Evolutionary conservation across 2,329 filamentous ascomycete species (phyloP).

Genomic region (Gliomastix tumulicola): DNA sequence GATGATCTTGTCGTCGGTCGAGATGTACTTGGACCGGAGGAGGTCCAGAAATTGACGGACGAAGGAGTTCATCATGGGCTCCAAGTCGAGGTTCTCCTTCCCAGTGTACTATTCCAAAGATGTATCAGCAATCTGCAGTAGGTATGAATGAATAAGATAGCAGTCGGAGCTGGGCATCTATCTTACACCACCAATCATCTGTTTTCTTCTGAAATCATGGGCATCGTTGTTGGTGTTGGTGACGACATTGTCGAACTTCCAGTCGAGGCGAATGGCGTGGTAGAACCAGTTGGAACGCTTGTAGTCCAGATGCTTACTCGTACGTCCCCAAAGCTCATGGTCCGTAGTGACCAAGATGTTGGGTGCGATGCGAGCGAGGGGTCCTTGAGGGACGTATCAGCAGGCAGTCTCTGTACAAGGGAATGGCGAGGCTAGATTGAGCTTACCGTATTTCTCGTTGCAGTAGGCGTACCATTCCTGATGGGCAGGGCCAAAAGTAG

Average conservation of each 20-base stretch:
- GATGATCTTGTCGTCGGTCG: slow-evolving; percentile 21
- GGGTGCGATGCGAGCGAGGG: slow-evolving; percentile 30
- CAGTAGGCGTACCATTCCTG: no score
- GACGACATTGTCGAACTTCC: slow-evolving; percentile 44
- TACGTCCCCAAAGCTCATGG: slow-evolving; percentile 35
- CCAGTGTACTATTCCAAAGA: slow-evolving; percentile 52
- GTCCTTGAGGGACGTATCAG: no score
- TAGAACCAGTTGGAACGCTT: slow-evolving; percentile 34
- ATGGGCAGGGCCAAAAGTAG: no score
- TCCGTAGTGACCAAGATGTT: slow-evolving; percentile 41
- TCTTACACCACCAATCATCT: slow-evolving; percentile 43
- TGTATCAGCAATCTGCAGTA: no score
- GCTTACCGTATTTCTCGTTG: no score
- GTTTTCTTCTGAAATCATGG: slow-evolving; percentile 36
- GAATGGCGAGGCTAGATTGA: no score
- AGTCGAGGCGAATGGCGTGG: slow-evolving; percentile 37
- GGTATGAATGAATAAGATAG: no score
- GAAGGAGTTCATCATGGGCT: slow-evolving; percentile 39
- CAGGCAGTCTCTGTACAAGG: no score
- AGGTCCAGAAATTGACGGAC: slow-evolving; percentile 37
- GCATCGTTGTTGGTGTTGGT: slow-evolving; percentile 38
- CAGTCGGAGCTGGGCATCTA: no score
- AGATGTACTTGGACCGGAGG: slow-evolving; percentile 38
- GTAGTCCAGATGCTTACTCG: slow-evolving; percentile 33
- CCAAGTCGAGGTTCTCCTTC: slow-evolving; percentile 43